These are phyloP conservation scores for Boletus hoseneyae DNA, from an alignment of 1,284 basidiomycete species.

Conservation along the genomic window DNA sequence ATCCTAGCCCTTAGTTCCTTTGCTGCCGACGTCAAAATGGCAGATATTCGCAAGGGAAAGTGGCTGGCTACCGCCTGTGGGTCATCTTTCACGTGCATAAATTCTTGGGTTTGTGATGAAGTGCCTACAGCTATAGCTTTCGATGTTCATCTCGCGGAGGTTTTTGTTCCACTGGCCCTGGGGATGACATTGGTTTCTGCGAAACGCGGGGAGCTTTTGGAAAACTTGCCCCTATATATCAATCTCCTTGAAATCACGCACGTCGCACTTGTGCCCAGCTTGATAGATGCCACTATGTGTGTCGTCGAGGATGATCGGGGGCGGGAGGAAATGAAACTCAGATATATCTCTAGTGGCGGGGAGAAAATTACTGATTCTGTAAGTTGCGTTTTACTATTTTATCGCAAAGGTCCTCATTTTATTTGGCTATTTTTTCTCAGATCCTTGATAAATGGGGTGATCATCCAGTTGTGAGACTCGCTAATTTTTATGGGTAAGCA, in stretches of 20 bases:
- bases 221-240: slow-evolving; percentile 45
- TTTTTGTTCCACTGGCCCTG: slow-evolving; percentile 41
- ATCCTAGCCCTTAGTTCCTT: slow-evolving; percentile 41
- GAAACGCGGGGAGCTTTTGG: slow-evolving; percentile 43
- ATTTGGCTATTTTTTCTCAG: slow-evolving; percentile 24
- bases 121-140: slow-evolving; percentile 41
- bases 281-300: slow-evolving; percentile 51
- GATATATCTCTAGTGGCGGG: slow-evolving; percentile 49
- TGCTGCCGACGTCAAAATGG: slow-evolving; percentile 36
- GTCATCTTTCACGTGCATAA: slow-evolving; percentile 13
- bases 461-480: slow-evolving; percentile 43
- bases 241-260: slow-evolving; percentile 46
- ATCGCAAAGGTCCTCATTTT: neutral
- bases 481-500: slow-evolving; percentile 50
- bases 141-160: slow-evolving; percentile 50
- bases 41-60: slow-evolving; percentile 36
- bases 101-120: slow-evolving; percentile 1
- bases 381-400: slow-evolving; percentile 14
- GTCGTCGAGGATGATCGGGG: slow-evolving; percentile 34
- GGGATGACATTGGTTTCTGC: slow-evolving; percentile 47
- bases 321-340: slow-evolving; percentile 33
- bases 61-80: slow-evolving; percentile 46
- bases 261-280: slow-evolving; percentile 50
- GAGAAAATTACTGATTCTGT: slow-evolving; percentile 55
- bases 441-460: slow-evolving; percentile 51